Conservation (phyloP, 331 rosid species). For the Dryas integrifolia region DNA sequence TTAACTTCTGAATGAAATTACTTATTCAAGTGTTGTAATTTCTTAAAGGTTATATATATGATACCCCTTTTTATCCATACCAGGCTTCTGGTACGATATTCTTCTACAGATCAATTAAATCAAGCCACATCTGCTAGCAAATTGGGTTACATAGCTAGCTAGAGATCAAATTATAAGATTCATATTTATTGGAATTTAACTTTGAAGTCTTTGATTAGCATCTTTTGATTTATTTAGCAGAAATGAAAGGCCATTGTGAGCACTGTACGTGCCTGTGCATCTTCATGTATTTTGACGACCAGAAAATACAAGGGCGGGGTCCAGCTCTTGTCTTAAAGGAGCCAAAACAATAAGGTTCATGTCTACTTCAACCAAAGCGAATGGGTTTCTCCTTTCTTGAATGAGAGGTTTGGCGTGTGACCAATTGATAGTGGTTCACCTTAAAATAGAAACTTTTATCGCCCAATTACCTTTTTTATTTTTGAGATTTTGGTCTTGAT, state of each 20-base stretch:
- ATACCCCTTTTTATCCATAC: too few relatives aligned
- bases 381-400: conserved; percentile 25
- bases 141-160: too few relatives aligned
- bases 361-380: conserved; percentile 33
- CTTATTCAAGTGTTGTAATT: too few relatives aligned
- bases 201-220: not conserved
- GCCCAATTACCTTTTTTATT: conserved; percentile 15
- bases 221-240: not conserved
- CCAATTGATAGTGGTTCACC: conserved; percentile 49
- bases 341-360: conserved; percentile 40
- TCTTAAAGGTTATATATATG: too few relatives aligned
- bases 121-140: too few relatives aligned
- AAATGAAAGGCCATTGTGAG: not conserved
- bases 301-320: not conserved
- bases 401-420: conserved; percentile 45
- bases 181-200: not conserved
- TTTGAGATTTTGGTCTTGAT: too few relatives aligned
- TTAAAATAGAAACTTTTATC: conserved; percentile 45
- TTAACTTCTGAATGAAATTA: too few relatives aligned
- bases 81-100: too few relatives aligned
- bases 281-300: not conserved
- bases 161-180: not conserved
- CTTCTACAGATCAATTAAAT: too few relatives aligned
- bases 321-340: conserved; percentile 27
- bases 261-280: not conserved